Base-by-base conservation (phyloP, 306 rosid genomes). In the Sindora glabra region DNA sequence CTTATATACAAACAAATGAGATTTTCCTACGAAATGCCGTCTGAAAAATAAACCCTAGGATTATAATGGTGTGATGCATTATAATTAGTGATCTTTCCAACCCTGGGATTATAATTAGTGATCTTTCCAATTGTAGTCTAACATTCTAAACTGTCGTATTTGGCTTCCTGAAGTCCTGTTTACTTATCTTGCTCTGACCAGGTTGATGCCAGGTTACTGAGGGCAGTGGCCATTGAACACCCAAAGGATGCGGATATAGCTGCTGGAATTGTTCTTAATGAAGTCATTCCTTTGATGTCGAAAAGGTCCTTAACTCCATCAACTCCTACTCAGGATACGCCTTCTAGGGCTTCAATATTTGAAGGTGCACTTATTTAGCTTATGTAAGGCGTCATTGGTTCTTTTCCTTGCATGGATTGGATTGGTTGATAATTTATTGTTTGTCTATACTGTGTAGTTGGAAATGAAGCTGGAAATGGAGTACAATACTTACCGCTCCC, bases 181-280 rank as follows among this genome's bases (percentile, higher is more conserved):
- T 25, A 27, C 52, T 52, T 13, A 4, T 65, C 66, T 42, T 58
- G 19, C 51, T 18, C 14, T 59, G 18, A 23, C 18, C 60, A 92
- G 97, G 74, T 92, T 36, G 97, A 92, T 70, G 24, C 73, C 48
- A 77, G 96, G 61, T 45, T 89, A 32, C 79, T 92, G 59, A 86
- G 76, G 85, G 97, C 94, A 27, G 95, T 92, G 39, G 94, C 99
- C 23, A 77, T 84, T 60, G 99, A 92, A 62, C 75, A 86, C 57
- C 59, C 94, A 1, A 81, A 70, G 55, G 94, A 92, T 83, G 83
- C 71, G 38, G 84, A 88, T 60, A 65, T 55, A 5, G 99, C 99
- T 9, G 85, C 82, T 6, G 81, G 67, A 47, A 65, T 76, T 46
- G 74, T 92, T 64, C 68, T 89, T 29, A 64, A 27, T 2, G 97